These are phyloP conservation scores for Saccharomyces pastorianus DNA, from an alignment of 1,139 yeast species.

Conservation along the genomic window DNA sequence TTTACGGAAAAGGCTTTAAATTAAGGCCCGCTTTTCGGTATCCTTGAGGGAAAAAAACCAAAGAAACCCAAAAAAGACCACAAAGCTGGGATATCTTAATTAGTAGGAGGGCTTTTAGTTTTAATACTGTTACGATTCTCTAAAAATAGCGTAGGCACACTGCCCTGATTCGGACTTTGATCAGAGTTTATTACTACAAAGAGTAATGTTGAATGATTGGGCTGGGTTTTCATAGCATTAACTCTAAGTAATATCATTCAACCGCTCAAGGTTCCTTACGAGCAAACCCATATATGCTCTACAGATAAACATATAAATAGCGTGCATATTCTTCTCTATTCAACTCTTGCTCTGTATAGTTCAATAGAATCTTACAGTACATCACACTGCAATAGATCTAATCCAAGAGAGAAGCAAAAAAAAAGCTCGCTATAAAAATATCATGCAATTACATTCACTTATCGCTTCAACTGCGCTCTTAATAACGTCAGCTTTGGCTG, in stretches of 20 bases:
- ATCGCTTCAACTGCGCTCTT: not conserved
- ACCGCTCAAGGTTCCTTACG: not conserved
- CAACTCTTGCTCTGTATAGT: not conserved
- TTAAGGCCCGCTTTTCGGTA: not conserved
- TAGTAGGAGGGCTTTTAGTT: not conserved
- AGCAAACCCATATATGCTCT: not conserved
- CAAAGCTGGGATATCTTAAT: not conserved
- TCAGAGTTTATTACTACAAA: not conserved
- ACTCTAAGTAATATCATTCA: not conserved
- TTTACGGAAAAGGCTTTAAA: not conserved
- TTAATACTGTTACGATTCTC: not conserved
- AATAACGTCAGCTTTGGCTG: conserved; percentile 17
- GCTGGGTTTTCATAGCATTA: not conserved
- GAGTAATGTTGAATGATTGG: not conserved
- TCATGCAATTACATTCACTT: not conserved
- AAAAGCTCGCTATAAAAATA: not conserved
- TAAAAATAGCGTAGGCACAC: not conserved
- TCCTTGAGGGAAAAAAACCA: not conserved
- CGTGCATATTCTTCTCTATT: not conserved
- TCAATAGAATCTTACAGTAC: not conserved
- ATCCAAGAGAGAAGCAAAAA: not conserved
- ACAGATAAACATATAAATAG: not conserved
- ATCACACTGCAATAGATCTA: not conserved
- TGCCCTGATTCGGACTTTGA: not conserved
- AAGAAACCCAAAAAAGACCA: not conserved